These are phyloP conservation scores for Alternaria postmessia DNA, from an alignment of 2,329 filamentous ascomycete genomes.

Conservation along the genomic window DNA sequence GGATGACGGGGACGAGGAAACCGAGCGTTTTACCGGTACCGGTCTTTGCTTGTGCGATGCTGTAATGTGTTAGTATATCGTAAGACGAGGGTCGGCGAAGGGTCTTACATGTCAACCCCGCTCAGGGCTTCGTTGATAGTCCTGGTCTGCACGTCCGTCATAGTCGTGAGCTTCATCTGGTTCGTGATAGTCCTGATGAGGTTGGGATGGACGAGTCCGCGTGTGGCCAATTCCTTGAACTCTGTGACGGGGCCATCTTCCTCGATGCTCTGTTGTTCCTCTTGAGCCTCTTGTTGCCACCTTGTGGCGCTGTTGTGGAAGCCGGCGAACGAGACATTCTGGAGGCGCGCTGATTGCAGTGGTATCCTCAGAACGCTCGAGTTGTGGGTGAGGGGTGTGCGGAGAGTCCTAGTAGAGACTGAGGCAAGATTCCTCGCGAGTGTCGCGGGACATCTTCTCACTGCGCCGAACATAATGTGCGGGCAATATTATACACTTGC, in stretches of 20 bases:
- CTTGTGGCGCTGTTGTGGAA: conserved; percentile 51
- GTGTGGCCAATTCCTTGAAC: conserved; percentile 56
- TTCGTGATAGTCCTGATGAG: conserved; percentile 74
- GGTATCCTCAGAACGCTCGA: conserved; percentile 30
- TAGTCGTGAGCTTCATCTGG: conserved; percentile 78
- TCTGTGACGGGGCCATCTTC: conserved; percentile 48
- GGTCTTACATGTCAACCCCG: conserved; percentile 83
- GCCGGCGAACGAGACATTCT: conserved; percentile 33
- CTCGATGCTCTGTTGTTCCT: conserved; percentile 23
- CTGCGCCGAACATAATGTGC: conserved; percentile 54
- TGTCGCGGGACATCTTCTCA: conserved; percentile 52
- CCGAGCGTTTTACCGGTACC: conserved; percentile 97
- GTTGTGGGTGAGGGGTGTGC: conserved; percentile 29
- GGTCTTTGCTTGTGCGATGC: conserved; percentile 90
- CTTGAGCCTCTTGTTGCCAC: conserved; percentile 48
- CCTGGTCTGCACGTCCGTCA: conserved; percentile 91
- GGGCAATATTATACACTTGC: conserved; percentile 19
- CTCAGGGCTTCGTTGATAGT: conserved; percentile 83
- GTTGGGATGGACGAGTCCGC: conserved; percentile 65
- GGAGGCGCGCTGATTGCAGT: conserved; percentile 26
- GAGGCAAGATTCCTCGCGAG: conserved; percentile 44
- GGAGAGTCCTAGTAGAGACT: conserved; percentile 37
- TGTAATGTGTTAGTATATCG: conserved; percentile 28
- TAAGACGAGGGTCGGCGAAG: background rate
- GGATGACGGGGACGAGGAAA: conserved; percentile 86